Evolutionary conservation across 2,329 filamentous ascomycete genomes (phyloP).

Genomic region (Cytospora leucostoma): DNA sequence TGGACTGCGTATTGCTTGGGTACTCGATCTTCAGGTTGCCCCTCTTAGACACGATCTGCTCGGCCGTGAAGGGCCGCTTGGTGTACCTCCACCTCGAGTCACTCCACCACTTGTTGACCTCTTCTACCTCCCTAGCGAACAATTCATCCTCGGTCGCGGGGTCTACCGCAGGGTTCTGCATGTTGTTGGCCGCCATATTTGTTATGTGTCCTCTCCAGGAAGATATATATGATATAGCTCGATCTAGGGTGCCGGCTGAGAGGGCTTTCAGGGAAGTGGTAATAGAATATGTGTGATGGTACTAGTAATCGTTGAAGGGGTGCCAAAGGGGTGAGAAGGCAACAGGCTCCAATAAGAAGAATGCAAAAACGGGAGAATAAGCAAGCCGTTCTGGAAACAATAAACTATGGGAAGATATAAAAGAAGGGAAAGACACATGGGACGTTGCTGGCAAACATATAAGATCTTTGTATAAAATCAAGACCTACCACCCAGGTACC

Average conservation of each 20-base stretch:
- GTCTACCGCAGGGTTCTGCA: conserved; percentile 59
- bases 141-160: conserved; percentile 62
- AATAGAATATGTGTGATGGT: not conserved
- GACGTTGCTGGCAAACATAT: conserved; percentile 17
- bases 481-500: not conserved
- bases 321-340: not conserved
- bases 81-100: conserved; percentile 92
- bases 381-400: not conserved
- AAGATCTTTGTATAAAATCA: conserved; percentile 3
- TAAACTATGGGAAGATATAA: not conserved
- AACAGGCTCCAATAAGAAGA: not conserved
- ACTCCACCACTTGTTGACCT: conserved; percentile 92
- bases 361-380: not conserved
- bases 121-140: conserved; percentile 80
- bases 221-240: conserved; percentile 2
- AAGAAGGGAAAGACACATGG: not conserved
- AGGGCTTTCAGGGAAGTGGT: conserved; percentile 1
- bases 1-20: conserved; percentile 82
- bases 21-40: conserved; percentile 90
- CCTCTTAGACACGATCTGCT: conserved; percentile 95
- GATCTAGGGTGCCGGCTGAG: conserved; percentile 11
- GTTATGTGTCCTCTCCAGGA: conserved; percentile 24
- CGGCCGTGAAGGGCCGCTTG: conserved; percentile 88
- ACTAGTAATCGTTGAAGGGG: not conserved
- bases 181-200: conserved; percentile 63